phyloP scores from a whole-genome alignment of 306 rosid genomes.

The Albizia julibrissin region DNA sequence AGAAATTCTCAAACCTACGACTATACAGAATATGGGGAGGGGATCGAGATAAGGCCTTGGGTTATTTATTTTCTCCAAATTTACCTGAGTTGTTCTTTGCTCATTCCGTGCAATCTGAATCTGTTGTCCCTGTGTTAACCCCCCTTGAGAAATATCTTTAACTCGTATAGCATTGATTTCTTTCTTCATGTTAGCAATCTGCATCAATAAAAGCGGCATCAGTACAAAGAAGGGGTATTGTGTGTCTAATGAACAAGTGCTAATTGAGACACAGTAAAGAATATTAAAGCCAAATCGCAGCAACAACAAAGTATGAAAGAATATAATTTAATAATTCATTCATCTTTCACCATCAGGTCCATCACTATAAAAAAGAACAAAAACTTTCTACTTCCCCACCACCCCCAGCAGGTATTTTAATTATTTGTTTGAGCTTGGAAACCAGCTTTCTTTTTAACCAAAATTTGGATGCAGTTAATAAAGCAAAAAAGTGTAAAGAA shows the following conservation, averaged over 20 bases:
- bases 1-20: neutral
- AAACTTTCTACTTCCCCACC: neutral
- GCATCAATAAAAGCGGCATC: slow-evolving; percentile 30
- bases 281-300: neutral
- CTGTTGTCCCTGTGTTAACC: slow-evolving; percentile 96
- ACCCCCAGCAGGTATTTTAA: neutral
- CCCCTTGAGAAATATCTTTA: slow-evolving; percentile 97
- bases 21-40: slow-evolving; percentile 24
- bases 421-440: neutral
- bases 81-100: slow-evolving; percentile 88
- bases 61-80: slow-evolving; percentile 28
- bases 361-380: neutral
- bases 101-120: slow-evolving; percentile 97
- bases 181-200: slow-evolving; percentile 94
- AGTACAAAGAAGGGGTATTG: slow-evolving; percentile 7
- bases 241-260: neutral
- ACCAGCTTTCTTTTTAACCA: neutral
- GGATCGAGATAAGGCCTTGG: slow-evolving; percentile 11
- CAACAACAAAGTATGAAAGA: neutral
- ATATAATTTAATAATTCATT: neutral
- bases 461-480: neutral
- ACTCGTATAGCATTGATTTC: slow-evolving; percentile 92
- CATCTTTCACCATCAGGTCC: neutral
- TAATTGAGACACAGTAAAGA: neutral
- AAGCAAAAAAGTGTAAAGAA: neutral